Base-by-base conservation (phyloP, 1,284 basidiomycete genomes). In the Trametes hirsuta region DNA sequence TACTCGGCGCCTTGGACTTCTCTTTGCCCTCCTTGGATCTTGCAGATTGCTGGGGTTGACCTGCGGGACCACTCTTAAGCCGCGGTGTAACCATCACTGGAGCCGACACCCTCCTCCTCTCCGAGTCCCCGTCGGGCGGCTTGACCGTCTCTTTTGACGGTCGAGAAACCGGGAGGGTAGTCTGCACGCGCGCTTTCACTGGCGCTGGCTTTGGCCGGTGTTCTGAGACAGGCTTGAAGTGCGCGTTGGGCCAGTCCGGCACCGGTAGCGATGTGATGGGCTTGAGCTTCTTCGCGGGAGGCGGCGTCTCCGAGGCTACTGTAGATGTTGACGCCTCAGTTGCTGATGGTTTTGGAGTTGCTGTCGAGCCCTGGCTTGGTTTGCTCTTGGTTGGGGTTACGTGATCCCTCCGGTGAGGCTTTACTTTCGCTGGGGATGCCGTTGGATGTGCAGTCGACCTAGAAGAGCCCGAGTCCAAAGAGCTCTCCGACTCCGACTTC, bases 211-310 rank as follows among this genome's bases (percentile, higher is more conserved):
- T 65, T 4, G 48, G 54, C n/a, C 41, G 53, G 54, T 63, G 55
- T 30, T 58, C 54, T 5, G 64, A 59, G 15, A 61, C 35, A 4
- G 59, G 53, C 49, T 63, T 66, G 47, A 50, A 37, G 41, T 41
- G 40, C 6, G 40, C 50, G 34, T 40, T 42, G 4, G 64, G 64
- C 55, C 53, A 63, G 15, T 53, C 53, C 34, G 64, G 64, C 14
- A 63, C 62, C 0, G 51, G 46, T n/a, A 63, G 47, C 3, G 56
- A 39, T 18, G 57, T 52, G 48, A 66, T 63, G 21, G 64, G 64
- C 57, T 55, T 61, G 42, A 63, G 48, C 54, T 61, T 62, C 61
- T 65, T 65, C 40, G 55, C 34, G 4, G 59, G 59, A 1, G 50
- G 57, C 15, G 59, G 30, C 9, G 57, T 36, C 2, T 34, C 45